phyloP scores from a whole-genome alignment of 2,329 filamentous ascomycete species.

The Elsinoe arachidis region DNA sequence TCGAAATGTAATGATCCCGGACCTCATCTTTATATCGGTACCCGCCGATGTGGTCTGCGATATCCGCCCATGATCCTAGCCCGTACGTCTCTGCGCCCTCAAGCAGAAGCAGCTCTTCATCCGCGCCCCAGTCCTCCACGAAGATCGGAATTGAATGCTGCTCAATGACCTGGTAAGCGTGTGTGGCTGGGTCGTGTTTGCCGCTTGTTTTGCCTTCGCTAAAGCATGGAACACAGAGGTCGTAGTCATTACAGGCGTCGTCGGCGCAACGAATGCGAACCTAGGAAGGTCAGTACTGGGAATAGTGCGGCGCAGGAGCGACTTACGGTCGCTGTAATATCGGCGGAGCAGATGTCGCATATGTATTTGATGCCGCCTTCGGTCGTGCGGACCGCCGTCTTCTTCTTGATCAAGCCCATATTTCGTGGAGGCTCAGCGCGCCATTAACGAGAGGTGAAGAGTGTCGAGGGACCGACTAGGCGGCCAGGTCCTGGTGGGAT shows the following conservation, averaged over 20 bases:
- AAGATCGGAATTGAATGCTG: slow-evolving; percentile 98
- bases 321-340: slow-evolving; percentile 91
- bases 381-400: slow-evolving; percentile 72
- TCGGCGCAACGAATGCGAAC: slow-evolving; percentile 91
- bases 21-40: slow-evolving; percentile 94
- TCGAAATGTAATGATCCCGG: slow-evolving; percentile 82
- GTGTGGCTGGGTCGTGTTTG: slow-evolving; percentile 76
- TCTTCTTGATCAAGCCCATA: slow-evolving; percentile 96
- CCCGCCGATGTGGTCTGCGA: slow-evolving; percentile 94
- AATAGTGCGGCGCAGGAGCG: neutral
- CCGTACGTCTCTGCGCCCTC: slow-evolving; percentile 96
- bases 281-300: slow-evolving; percentile 37
- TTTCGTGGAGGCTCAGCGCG: slow-evolving; percentile 15
- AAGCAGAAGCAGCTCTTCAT: slow-evolving; percentile 86
- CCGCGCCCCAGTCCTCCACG: slow-evolving; percentile 87
- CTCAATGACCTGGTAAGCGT: slow-evolving; percentile 89
- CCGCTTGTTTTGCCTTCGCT: slow-evolving; percentile 70
- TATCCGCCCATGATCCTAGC: slow-evolving; percentile 92
- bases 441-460: neutral
- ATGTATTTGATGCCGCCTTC: slow-evolving; percentile 66
- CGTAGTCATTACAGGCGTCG: slow-evolving; percentile 78
- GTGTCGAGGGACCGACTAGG: neutral
- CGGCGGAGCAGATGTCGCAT: slow-evolving; percentile 91
- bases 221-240: slow-evolving; percentile 94
- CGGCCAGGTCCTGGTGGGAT: neutral